Percentiles rank a stretch among this genome's conserved stretches.
Evolutionary conservation across 1,284 basidiomycete genomes (phyloP).

Genomic region (Puccinia polysora): DNA sequence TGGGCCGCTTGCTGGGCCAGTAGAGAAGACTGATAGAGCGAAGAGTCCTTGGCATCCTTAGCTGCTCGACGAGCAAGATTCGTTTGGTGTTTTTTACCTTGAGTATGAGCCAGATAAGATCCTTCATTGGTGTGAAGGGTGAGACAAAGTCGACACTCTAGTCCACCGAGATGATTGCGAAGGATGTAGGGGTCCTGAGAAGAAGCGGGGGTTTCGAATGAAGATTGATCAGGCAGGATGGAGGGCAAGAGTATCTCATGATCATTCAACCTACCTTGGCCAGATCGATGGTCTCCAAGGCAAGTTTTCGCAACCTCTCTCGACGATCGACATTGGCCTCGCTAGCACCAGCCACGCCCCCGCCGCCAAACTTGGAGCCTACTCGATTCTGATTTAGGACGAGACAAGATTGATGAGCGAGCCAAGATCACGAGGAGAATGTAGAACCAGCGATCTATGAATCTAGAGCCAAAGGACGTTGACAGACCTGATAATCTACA

Average conservation of each 20-base stretch:
- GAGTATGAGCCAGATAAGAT: slow-evolving; percentile 96
- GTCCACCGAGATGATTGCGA: slow-evolving; percentile 90
- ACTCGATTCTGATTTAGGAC: slow-evolving; percentile 58
- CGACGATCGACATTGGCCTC: slow-evolving; percentile 93
- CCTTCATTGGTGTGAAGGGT: slow-evolving; percentile 99
- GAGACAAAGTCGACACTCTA: slow-evolving; percentile 95
- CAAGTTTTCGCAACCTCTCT: slow-evolving; percentile 89
- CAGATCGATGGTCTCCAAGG: slow-evolving; percentile 90
- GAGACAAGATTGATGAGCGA: background rate
- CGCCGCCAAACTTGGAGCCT: slow-evolving; percentile 90
- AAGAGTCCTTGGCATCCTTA: slow-evolving; percentile 78
- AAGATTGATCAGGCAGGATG: background rate
- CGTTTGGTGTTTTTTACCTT: slow-evolving; percentile 99
- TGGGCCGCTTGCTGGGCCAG: slow-evolving; percentile 41
- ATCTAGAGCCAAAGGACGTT: too few relatives aligned
- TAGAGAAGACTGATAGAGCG: slow-evolving; percentile 60
- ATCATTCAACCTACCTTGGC: slow-evolving; percentile 22
- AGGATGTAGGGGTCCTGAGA: slow-evolving; percentile 93
- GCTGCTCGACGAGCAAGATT: slow-evolving; percentile 95
- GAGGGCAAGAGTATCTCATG: background rate
- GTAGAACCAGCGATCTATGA: background rate
- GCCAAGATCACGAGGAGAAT: background rate
- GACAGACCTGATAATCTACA: slow-evolving; percentile 13
- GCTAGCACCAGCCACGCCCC: slow-evolving; percentile 77
- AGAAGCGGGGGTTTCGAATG: background rate